Evolutionary conservation across 768 basidiomycete species (phyloP).

Genomic region (Suillus clintonianus): DNA sequence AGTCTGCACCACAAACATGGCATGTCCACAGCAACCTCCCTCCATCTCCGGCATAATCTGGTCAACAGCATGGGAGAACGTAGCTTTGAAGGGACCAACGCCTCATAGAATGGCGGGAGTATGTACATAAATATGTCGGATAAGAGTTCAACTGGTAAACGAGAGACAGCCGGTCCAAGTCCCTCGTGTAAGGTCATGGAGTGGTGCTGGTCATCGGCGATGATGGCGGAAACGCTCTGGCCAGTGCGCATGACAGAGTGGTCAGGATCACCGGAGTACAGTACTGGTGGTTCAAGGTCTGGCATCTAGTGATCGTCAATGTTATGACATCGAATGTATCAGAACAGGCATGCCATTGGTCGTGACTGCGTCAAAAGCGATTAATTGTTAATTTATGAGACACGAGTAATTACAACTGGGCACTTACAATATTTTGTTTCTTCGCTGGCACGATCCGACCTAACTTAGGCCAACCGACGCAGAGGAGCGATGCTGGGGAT

Average conservation of each 20-base stretch:
- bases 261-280: no score
- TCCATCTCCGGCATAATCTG: slow-evolving; percentile 45
- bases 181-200: slow-evolving; percentile 13
- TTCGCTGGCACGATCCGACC: neutral
- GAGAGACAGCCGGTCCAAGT: slow-evolving; percentile 32
- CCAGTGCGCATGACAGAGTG: no score
- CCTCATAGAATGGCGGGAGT: slow-evolving; percentile 27
- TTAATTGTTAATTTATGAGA: neutral
- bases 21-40: slow-evolving; percentile 35
- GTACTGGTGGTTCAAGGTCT: no score
- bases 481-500: neutral
- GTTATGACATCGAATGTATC: no score
- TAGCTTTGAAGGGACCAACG: neutral
- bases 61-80: slow-evolving; percentile 39
- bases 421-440: neutral
- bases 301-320: no score
- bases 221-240: no score
- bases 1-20: slow-evolving; percentile 46
- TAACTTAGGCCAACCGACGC: neutral
- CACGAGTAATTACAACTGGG: neutral
- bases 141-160: slow-evolving; percentile 47
- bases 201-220: no score
- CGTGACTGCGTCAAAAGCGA: no score
- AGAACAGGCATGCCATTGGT: no score
- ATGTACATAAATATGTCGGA: slow-evolving; percentile 48